Base-by-base conservation (phyloP, 352 stramenopile genomes). In the Pythium brachiatum region DNA sequence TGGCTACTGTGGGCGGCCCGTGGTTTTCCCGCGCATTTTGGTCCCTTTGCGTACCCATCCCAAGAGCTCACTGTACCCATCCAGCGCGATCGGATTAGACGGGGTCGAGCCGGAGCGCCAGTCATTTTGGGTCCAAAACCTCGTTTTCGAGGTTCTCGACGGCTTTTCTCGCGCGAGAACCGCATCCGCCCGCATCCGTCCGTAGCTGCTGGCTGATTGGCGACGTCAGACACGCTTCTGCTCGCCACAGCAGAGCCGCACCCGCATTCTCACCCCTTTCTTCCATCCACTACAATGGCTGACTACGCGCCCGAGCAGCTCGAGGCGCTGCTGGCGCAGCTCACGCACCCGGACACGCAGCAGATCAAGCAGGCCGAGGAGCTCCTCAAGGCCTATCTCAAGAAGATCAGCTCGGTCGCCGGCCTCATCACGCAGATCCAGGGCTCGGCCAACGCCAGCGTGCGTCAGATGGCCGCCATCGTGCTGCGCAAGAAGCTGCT, bases 291-390 rank as follows among this genome's bases (percentile, higher is more conserved):
- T 36, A 78, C 13, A 27, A 92, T 92, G 83, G 78, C 83, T 66
- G 84, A 91, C 72, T 93, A 91, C 62, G 71, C 72, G 58, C 86
- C 84, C 54, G 84, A 92, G 69, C 86, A 94, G 71, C 74, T 95
- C 60, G 86, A 95, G 69, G 80, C 81, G 57, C 92, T 86, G 75
- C 79, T 95, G 43, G 69, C 92, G 74, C 87, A 94, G 60, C 86
- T 99, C 51, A 98, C 90, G 58, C 79, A 98, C 70, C 92, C 92
- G 32, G 90, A 99, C 78, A 98, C 95, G 47, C 81, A 96, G 69
- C 83, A 95, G 57, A 98, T 98, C 76, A 97, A 97, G 79, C 79
- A 98, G 72, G 95, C 93, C 9, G 96, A 98, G 78, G 72, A 75
- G 31, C 78, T 85, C 20, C 72, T 99, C 57, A 99, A 99, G 79